These are phyloP conservation scores for Zoysia pacifica DNA, from an alignment of 176 grass and related monocot species.

Conservation along the genomic window DNA sequence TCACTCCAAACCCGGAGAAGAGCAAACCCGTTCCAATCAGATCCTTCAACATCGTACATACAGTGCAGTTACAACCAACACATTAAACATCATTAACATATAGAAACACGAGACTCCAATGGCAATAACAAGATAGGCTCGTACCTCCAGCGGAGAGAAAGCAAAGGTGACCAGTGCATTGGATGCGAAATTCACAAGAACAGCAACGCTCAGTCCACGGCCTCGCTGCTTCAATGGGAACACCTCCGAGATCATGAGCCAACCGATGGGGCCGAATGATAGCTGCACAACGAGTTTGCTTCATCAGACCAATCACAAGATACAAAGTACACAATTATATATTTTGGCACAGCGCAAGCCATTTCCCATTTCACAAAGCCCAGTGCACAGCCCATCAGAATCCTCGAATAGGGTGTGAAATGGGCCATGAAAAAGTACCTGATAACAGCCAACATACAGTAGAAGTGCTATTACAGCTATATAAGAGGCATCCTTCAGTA, in stretches of 20 bases:
- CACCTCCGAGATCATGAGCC: conserved; percentile 97
- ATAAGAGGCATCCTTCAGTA: conserved; percentile 56
- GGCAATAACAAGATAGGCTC: conserved; percentile 4
- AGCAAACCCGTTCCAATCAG: conserved; percentile 80
- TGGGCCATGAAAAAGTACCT: conserved; percentile 54
- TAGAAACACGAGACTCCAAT: not conserved
- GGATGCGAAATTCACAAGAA: conserved; percentile 90
- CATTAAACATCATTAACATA: not conserved
- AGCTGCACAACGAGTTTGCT: conserved; percentile 54
- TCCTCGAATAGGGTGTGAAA: not conserved
- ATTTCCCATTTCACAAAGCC: not conserved
- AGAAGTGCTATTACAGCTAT: conserved; percentile 90
- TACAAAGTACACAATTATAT: not conserved
- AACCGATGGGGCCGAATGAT: conserved; percentile 95
- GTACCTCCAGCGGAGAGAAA: conserved; percentile 97
- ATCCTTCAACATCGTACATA: conserved; percentile 45
- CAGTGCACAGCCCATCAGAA: not conserved
- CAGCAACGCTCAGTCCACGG: conserved; percentile 78
- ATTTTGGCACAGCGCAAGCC: not conserved
- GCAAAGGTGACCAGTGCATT: conserved; percentile 94
- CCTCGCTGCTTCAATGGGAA: conserved; percentile 81
- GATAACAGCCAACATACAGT: conserved; percentile 91
- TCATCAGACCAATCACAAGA: conserved; percentile 26
- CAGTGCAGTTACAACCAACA: not conserved
- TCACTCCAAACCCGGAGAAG: conserved; percentile 78